These are phyloP conservation scores for Hyphopichia buzzinii DNA, from an alignment of 1,139 yeast genomes.

Conservation along the genomic window DNA sequence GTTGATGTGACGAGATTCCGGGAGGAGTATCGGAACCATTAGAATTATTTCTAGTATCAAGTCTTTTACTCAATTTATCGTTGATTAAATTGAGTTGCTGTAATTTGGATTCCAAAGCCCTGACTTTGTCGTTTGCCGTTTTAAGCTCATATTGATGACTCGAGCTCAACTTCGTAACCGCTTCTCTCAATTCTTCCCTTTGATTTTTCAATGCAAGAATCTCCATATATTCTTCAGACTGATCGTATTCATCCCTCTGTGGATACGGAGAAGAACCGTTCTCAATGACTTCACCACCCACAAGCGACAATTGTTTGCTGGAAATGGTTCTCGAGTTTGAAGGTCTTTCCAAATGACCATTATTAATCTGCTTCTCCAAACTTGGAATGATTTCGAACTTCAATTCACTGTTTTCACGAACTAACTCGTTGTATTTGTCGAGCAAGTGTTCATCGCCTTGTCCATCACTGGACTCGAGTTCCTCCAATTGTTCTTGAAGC, in stretches of 20 bases:
- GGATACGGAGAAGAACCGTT: constrained; percentile 7
- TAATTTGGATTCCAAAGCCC: constrained; percentile 37
- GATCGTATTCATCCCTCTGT: constrained; percentile 16
- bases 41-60: constrained; percentile 4
- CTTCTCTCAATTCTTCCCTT: constrained; percentile 60
- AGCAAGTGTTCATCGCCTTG: constrained; percentile 24
- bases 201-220: constrained; percentile 45
- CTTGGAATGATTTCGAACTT: constrained; percentile 41
- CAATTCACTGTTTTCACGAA: constrained; percentile 43
- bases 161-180: constrained; percentile 37
- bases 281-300: constrained; percentile 8
- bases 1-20: constrained; percentile 3
- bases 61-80: constrained; percentile 32
- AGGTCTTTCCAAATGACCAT: not conserved
- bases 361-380: constrained; percentile 26
- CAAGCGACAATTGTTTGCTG: constrained; percentile 20
- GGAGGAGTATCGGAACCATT: constrained; percentile 5
- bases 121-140: constrained; percentile 43
- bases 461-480: constrained; percentile 20
- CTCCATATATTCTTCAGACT: constrained; percentile 28
- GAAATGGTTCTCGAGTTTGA: constrained; percentile 1
- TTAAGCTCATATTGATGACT: constrained; percentile 37
- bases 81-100: constrained; percentile 33
- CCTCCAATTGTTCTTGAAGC: constrained; percentile 40
- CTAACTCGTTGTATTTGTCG: constrained; percentile 38